Conservation (phyloP, 805 yeast species). For the Hanseniaspora hatyaiensis region DNA sequence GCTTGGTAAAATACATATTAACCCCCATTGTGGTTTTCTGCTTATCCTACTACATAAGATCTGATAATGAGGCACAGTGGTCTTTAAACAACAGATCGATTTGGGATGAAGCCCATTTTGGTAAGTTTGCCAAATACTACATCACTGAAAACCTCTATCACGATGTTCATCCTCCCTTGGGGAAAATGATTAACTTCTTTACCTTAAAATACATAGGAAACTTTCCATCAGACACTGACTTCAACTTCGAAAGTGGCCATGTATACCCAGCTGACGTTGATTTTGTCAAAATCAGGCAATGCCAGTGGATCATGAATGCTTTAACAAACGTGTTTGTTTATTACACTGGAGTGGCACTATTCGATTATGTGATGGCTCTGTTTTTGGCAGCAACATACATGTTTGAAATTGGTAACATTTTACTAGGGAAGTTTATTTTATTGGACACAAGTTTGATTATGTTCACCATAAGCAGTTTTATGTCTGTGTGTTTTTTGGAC, state of each 20-base stretch:
- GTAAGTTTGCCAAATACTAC: conserved; percentile 89
- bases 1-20: conserved; percentile 24
- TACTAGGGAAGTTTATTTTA: conserved; percentile 77
- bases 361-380: conserved; percentile 34
- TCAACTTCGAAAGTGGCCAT: conserved; percentile 77
- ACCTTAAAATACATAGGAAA: conserved; percentile 11
- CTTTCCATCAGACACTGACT: conserved; percentile 41
- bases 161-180: conserved; percentile 96
- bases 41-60: conserved; percentile 59
- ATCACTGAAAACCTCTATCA: conserved; percentile 80
- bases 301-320: conserved; percentile 76
- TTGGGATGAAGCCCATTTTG: conserved; percentile 98
- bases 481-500: conserved; percentile 58
- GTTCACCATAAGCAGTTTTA: conserved; percentile 42
- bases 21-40: conserved; percentile 59
- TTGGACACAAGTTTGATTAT: conserved; percentile 84
- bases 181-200: conserved; percentile 59
- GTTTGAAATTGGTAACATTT: conserved; percentile 71
- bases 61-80: conserved; percentile 43
- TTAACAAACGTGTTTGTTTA: conserved; percentile 80
- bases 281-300: conserved; percentile 74
- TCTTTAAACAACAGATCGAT: conserved; percentile 66
- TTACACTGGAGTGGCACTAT: conserved; percentile 63
- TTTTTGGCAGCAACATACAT: conserved; percentile 61
- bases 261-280: conserved; percentile 66